Conservation (phyloP, 768 basidiomycete species). For the Auricularia heimuer region DNA sequence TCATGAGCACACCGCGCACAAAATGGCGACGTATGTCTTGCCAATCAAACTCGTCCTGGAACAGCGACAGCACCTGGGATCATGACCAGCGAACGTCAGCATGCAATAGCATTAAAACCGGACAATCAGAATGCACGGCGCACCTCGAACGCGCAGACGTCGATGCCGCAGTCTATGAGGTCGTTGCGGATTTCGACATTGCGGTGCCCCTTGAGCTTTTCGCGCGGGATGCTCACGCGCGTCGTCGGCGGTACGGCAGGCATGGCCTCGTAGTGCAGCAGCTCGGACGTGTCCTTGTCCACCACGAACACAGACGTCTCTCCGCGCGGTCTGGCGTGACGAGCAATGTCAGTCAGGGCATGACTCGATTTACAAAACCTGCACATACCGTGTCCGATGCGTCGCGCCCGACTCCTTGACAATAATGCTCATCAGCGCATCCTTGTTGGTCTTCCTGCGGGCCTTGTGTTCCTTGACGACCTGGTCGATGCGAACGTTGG, state of each 20-base stretch:
- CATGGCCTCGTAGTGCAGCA: conserved; percentile 76
- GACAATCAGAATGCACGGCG: conserved; percentile 9
- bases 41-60: conserved; percentile 99
- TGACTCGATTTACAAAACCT: background rate
- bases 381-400: conserved; percentile 62
- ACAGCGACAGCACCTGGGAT: conserved; percentile 78
- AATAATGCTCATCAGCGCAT: conserved; percentile 95
- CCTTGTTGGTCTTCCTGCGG: conserved; percentile 75
- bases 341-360: background rate
- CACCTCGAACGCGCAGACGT: conserved; percentile 91
- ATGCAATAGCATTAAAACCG: background rate
- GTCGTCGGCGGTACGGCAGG: conserved; percentile 58
- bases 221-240: conserved; percentile 62
- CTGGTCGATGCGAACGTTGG: conserved; percentile 84
- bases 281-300: conserved; percentile 65
- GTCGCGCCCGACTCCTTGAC: conserved; percentile 64
- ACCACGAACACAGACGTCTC: conserved; percentile 74
- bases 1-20: conserved; percentile 87
- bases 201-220: conserved; percentile 57
- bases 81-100: conserved; percentile 5
- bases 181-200: conserved; percentile 85
- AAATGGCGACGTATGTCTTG: conserved; percentile 87
- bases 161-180: conserved; percentile 79
- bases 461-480: conserved; percentile 85
- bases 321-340: conserved; percentile 44